phyloP scores from a whole-genome alignment of 441 rosid genomes.

The Capsella rubella region DNA sequence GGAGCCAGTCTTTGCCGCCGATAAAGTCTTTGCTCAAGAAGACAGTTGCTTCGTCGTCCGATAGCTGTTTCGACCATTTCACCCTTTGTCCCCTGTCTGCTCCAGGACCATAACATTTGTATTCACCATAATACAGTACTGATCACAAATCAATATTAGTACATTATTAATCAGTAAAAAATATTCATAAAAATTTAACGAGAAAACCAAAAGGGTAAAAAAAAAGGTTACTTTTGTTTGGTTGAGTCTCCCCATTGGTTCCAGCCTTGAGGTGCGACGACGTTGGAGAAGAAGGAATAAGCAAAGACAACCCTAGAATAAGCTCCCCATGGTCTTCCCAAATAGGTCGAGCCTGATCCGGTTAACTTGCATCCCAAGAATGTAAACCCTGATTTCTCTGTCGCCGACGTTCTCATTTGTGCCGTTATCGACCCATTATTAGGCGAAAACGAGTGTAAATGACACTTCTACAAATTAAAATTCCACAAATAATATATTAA shows the following conservation, averaged over 20 bases:
- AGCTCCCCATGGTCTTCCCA: constrained; percentile 87
- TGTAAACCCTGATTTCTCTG: constrained; percentile 63
- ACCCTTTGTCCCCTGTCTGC: constrained; percentile 57
- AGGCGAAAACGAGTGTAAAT: constrained; percentile 59
- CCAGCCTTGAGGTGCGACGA: constrained; percentile 66
- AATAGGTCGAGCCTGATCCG: constrained; percentile 54
- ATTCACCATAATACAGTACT: constrained; percentile 73
- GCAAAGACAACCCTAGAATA: constrained; percentile 75
- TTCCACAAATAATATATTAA: too few relatives aligned
- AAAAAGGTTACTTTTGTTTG: constrained; percentile 48
- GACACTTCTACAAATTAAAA: constrained; percentile 49
- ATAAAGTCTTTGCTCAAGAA: constrained; percentile 63
- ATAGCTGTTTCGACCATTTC: constrained; percentile 61
- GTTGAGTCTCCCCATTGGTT: constrained; percentile 56
- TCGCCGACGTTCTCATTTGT: constrained; percentile 53
- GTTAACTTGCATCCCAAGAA: constrained; percentile 78
- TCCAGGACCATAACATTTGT: constrained; percentile 76
- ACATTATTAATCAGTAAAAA: not conserved
- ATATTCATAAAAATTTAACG: not conserved
- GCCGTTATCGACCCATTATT: constrained; percentile 73
- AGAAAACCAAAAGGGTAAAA: not conserved
- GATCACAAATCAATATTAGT: constrained; percentile 2
- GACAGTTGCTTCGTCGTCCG: constrained; percentile 51
- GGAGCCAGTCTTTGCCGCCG: constrained; percentile 70
- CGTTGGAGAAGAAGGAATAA: constrained; percentile 55